Evolutionary conservation across 352 stramenopile species (phyloP), one percentile per base, ranked within the genome.

Genomic region (Peronospora belbahrii): DNA sequence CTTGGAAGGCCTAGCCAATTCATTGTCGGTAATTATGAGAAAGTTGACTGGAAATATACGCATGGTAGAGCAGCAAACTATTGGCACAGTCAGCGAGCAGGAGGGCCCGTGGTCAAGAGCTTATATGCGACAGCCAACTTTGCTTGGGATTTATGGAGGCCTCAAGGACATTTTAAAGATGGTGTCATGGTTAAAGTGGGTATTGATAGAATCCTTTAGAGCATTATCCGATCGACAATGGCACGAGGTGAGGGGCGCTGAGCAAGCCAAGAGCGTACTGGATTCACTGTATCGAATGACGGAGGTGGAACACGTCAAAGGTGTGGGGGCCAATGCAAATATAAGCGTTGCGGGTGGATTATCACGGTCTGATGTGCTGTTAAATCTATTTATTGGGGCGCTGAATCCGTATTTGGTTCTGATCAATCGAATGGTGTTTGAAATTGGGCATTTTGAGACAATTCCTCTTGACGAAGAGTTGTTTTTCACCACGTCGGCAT

Each of bases 331-430:
- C 13, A 30, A 43, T 28, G 34, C 25, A 38, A 22, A 41, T 20
- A 13, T 19, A 27, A 45, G 37, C 9, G 37, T 4, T 24, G 15
- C 15, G 14, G 31, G 24, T 8, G 34, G 15, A 5, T 68, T 68
- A 52, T 63, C 60, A 33, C 59, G 57, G 14, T 83, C 67, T n/a
- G 55, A 72, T 18, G 48, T 83, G 19, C 41, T 85, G 1, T 45
- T 70, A 1, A 45, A 70, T 18, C 19, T 88, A 10, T 84, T 85
- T 48, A 42, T 61, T 24, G 52, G 56, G 1, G 41, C 71, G 0
- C 10, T 88, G 30, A 51, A 17, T 28, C 76, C 73, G 10, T 84
- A 85, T 33, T 49, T 88, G 13, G 59, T 70, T 34, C 34, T 72
- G 0, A 41, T 88, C 4, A 70, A 83, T 17, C 40, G 42, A 11